Conservation (phyloP, 257 asterid species). For the Lithospermum erythrorhizon region DNA sequence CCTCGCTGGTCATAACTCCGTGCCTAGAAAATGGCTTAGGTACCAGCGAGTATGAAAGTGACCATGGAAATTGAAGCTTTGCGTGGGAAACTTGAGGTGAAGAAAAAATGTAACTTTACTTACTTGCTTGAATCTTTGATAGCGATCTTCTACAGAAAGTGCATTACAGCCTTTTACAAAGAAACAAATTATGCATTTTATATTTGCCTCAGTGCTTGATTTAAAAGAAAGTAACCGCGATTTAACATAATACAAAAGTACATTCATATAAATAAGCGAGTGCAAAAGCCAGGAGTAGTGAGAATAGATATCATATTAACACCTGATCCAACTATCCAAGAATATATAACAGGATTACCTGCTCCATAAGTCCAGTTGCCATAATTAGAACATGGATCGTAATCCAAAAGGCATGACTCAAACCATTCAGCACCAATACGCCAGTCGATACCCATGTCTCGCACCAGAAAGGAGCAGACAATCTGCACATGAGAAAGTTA, state of each 20-base stretch:
- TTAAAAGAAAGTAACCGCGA: neutral
- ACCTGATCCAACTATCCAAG: neutral
- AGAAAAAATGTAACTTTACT: no score
- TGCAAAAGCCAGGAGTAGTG: neutral
- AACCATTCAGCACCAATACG: conserved; percentile 99
- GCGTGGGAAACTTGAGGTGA: no score
- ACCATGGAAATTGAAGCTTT: no score
- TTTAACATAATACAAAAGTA: neutral
- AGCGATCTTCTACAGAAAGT: no score
- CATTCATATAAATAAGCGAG: no score
- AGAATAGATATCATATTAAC: neutral
- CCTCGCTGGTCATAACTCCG: no score
- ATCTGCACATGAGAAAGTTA: conserved; percentile 29
- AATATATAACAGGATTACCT: conserved; percentile 32
- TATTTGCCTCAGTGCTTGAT: no score
- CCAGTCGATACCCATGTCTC: conserved; percentile 97
- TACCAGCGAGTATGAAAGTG: no score
- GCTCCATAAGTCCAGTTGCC: conserved; percentile 99
- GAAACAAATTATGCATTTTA: neutral
- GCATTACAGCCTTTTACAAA: no score
- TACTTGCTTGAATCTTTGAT: no score
- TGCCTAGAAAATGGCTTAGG: no score
- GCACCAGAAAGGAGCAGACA: conserved; percentile 93
- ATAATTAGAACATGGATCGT: conserved; percentile 93
- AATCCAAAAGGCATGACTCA: conserved; percentile 84